Evolutionary conservation across 2,329 filamentous ascomycete species (phyloP), one percentile per base, ranked within the genome.

Genomic region (Beauveria australis): DNA sequence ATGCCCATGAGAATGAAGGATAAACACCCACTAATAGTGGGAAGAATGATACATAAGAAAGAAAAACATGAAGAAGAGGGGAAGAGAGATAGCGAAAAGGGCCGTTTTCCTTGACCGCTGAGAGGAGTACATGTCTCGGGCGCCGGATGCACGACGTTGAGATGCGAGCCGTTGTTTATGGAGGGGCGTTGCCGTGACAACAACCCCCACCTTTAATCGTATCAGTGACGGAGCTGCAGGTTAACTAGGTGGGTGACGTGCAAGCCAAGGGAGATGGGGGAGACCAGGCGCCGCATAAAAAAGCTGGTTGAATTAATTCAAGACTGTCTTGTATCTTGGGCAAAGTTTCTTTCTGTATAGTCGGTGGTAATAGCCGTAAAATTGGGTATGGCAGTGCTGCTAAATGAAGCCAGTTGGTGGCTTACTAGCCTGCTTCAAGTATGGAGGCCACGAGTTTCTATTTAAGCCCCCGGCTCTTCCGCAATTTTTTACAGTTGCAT

Each of bases 111-210:
- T 44, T 53, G 47, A 37, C 40, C 49, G 57, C 46, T 44, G 41
- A 48, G 28, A 48, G 24, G 43, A 40, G 43, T 19, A 56, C 26
- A 48, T 43, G 28, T 43, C 47, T 56, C 43, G 12, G 52, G 43
- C 14, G n/a, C 14, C 14, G 53, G n/a, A 22, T 46, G 19, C 24
- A 18, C 53, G 47, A 48, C 53, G 30, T 22, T 19, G 43, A 44
- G 46, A 53, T 60, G 61, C 24, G 24, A 47, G 53, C 43, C 30
- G 48, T 48, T 66, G 64, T 65, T 66, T 65, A 64, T 64, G 60
- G 64, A 61, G 64, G 64, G 63, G 60, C 12, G 65, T 66, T 65
- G 64, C 62, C 30, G 61, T 33, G 62, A 62, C 51, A 53, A 66
- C 64, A 55, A 66, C 62, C 46, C 22, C 33, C n/a, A 26, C 56